Conservation (phyloP, 208 protist genomes). For the Tritrichomonas foetus region DNA sequence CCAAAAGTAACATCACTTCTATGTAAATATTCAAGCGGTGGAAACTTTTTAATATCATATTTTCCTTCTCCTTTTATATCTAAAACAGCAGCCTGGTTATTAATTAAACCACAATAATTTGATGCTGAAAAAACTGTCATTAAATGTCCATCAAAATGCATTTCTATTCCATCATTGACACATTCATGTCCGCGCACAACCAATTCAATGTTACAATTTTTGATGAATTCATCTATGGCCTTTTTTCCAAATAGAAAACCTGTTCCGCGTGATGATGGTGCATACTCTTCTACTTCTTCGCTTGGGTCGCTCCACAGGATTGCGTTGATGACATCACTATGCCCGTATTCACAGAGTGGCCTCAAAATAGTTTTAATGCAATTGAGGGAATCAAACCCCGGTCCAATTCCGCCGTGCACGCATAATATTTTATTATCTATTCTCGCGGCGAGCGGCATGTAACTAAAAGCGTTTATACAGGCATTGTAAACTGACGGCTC, state of each 20-base stretch:
- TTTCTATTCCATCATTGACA: neutral
- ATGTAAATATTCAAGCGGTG: neutral
- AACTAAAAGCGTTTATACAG: constrained; percentile 74
- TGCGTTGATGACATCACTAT: neutral
- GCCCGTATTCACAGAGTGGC: neutral
- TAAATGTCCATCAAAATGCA: neutral
- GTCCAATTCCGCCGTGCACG: neutral
- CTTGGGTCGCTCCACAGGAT: neutral
- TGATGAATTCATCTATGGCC: neutral
- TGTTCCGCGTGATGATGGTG: neutral
- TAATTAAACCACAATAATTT: neutral
- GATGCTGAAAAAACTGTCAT: constrained; percentile 21
- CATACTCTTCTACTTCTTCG: neutral
- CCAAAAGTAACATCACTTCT: neutral
- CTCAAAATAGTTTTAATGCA: neutral
- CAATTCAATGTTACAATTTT: neutral
- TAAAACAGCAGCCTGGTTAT: neutral
- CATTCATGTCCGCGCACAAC: neutral
- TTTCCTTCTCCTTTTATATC: neutral
- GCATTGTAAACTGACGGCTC: constrained; percentile 72
- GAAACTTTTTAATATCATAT: neutral
- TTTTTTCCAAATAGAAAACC: neutral
- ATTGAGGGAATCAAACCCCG: neutral
- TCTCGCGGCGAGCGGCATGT: constrained; percentile 69
- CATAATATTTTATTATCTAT: constrained; percentile 43